A percentile compares a stretch with the other conserved stretches of the same genome.
phyloP scores from a whole-genome alignment of 1,139 yeast species.

The Lizanozyma gosingica region DNA sequence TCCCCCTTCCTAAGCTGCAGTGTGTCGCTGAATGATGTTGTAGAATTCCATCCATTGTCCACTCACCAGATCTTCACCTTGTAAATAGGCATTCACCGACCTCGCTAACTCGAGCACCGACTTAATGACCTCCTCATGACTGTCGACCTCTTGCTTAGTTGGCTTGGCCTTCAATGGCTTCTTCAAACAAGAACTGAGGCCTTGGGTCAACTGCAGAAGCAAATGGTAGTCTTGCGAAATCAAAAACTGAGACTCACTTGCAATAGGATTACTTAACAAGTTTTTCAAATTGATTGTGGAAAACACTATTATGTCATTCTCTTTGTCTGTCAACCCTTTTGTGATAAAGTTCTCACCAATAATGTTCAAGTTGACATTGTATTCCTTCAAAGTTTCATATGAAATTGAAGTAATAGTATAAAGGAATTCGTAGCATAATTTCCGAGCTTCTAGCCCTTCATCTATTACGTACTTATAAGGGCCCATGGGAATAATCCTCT shows the following conservation, averaged over 20 bases:
- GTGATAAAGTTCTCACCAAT: constrained; percentile 22
- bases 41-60: background rate
- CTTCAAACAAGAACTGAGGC: constrained; percentile 9
- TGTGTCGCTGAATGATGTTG: too few species aligned
- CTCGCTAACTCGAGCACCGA: constrained; percentile 20
- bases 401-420: constrained; percentile 40
- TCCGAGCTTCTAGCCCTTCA: constrained; percentile 68
- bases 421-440: constrained; percentile 63
- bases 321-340: constrained; percentile 28
- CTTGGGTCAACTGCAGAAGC: background rate
- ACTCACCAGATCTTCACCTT: background rate
- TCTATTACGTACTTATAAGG: constrained; percentile 81
- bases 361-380: constrained; percentile 10
- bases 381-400: constrained; percentile 12
- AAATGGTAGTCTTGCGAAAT: background rate
- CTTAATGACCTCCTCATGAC: constrained; percentile 23
- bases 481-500: constrained; percentile 71
- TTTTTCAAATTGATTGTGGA: constrained; percentile 9
- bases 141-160: constrained; percentile 33
- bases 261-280: constrained; percentile 7
- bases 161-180: constrained; percentile 35
- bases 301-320: constrained; percentile 22
- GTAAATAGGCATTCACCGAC: constrained; percentile 11
- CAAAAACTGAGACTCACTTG: background rate
- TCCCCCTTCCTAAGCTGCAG: too few species aligned